Base-by-base conservation (phyloP, 2,329 filamentous ascomycete species). In the Fulvia fulva region DNA sequence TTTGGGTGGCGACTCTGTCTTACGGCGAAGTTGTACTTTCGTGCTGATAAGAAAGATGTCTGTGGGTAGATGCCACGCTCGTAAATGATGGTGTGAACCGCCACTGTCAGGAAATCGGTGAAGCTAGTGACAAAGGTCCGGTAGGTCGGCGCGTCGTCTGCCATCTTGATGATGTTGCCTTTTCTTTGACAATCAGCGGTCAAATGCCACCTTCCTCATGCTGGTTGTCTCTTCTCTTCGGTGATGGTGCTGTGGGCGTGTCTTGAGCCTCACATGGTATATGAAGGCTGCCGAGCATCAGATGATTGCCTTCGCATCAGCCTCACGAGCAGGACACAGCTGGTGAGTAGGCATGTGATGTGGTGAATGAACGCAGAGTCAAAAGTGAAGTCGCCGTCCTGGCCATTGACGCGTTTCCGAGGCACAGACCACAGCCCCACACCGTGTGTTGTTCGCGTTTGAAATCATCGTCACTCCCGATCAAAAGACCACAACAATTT, bases 71-170 rank as follows among this genome's bases (percentile, higher is more conserved):
- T 84, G 59, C 76, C 75, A 66, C 92, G 89, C 69, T 94, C 86
- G 78, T 87, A 93, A 65, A 96, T 84, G 67, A 97, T 87, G 59
- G 90, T 90, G 79, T 97, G 92, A 63, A 93, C 84, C 67, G 89
- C 84, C 62, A 93, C 85, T 60, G 87, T 89, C 56, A 96, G 83
- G 76, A 96, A 96, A 69, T 87, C 84, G 61, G 83, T 84, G 75
- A 96, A 92, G 53, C 86, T 83, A 57, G 80, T 76, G 63, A 92
- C 81, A 64, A 92, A 83, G 53, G 78, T 72, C 72, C 81, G 69
- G 77, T 84, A 77, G 19, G 73, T 75, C 1, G 71, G 58, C 19
- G 54, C 32, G 9, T 67, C 62, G 22, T 64, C 55, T 7, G 65
- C 54, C 66, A 69, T 69, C 12, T 28, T 51, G 1, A 12, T n/a